Evolutionary conservation across 306 rosid species (phyloP), one percentile per base, ranked within the genome.

Genomic region (Calophaca sinica): DNA sequence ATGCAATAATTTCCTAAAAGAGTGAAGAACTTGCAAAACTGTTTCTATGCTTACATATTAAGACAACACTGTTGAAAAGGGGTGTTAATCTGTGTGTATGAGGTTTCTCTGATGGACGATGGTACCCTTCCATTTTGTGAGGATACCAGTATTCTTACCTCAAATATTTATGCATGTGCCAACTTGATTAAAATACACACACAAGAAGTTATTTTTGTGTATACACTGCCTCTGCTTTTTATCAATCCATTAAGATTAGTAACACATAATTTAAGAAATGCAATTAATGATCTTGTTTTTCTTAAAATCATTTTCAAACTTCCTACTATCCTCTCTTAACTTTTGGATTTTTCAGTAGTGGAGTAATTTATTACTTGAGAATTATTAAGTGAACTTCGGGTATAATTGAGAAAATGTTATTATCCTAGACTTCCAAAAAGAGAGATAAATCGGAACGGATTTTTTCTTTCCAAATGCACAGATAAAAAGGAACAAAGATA

Each of bases 41-140:
- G 62, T 38, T 72, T 14, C n/a, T 12, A 60, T 41, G 72, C 13
- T 41, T 58, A 72, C 45, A 82, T 50, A 32, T 42, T 59, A n/a
- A 53, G 48, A n/a, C 10, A 35, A 59, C 54, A 41, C 33, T n/a
- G 20, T 44, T 66, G 50, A 51, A 58, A 14, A n/a, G 39, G 76
- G 28, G 11, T 10, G 32, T 29, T 12, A 11, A 45, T 33, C 4
- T 5, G 54, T 36, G 46, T 7, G 57, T 29, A 9, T 3, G 42
- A 32, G 26, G 49, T 36, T 73, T 60, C 59, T 14, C 26, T 31
- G 63, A 31, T 35, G 5, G 38, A 35, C 38, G 26, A 35, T 54
- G 39, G 33, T 33, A 9, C 11, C 65, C 29, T 59, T 73, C 69
- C 69, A 0, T 31, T 45, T 9, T 39, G 44, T 13, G 26, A 39